phyloP scores from a whole-genome alignment of 352 stramenopile species.

The Globisporangium irregulare region DNA sequence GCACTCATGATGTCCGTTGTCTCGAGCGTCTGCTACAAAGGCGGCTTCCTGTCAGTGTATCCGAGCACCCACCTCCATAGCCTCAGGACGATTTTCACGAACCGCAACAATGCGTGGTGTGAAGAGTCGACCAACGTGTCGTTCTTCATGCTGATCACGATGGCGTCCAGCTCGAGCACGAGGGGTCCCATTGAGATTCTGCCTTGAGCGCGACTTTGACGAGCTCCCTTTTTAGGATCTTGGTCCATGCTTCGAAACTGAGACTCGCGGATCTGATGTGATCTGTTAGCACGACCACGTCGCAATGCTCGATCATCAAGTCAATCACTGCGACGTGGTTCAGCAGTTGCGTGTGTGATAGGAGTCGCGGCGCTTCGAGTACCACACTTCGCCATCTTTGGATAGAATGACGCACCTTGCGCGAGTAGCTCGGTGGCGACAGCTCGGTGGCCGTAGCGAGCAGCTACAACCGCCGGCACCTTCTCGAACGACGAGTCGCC shows the following conservation, averaged over 20 bases:
- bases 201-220: neutral
- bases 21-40: neutral
- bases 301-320: conserved; percentile 2
- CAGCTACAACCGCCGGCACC: neutral
- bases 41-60: neutral
- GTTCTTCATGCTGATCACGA: neutral
- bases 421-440: neutral
- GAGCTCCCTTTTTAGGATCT: neutral
- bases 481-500: conserved; percentile 1
- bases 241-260: neutral
- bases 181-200: neutral
- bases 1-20: neutral
- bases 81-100: neutral
- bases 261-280: neutral
- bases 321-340: neutral
- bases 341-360: neutral
- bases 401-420: neutral
- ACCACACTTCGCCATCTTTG: neutral
- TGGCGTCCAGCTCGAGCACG: neutral
- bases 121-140: neutral
- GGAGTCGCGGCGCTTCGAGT: neutral
- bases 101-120: neutral
- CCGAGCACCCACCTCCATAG: neutral
- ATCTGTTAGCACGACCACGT: neutral
- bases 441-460: neutral